phyloP scores from a whole-genome alignment of 805 yeast species.

The Yarrowia keelungensis region DNA sequence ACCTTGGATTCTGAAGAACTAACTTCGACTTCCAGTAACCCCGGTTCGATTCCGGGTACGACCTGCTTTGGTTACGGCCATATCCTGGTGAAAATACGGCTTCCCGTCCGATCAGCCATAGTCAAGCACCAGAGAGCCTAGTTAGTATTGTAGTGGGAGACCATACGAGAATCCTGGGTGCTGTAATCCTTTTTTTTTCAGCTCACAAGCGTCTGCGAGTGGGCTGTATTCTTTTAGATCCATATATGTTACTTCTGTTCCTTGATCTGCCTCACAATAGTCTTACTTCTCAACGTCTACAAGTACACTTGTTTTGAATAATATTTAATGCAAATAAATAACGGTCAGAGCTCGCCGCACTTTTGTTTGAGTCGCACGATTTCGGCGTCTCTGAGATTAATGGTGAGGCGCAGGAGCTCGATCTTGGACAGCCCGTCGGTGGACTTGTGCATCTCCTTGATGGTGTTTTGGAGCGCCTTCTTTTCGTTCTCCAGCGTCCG shows the following conservation, averaged over 20 bases:
- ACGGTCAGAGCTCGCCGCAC: slow-evolving; percentile 37
- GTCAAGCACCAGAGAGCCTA: slow-evolving; percentile 39
- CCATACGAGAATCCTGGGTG: slow-evolving; percentile 39
- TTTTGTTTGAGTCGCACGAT: slow-evolving; percentile 34
- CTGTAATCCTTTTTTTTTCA: slow-evolving; percentile 21
- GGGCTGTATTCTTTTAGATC: too few relatives aligned
- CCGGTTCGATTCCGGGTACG: slow-evolving; percentile 39
- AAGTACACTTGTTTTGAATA: background rate
- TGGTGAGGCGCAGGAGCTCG: slow-evolving; percentile 32
- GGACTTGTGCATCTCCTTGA: slow-evolving; percentile 34
- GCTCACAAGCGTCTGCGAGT: background rate
- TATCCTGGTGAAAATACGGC: slow-evolving; percentile 39
- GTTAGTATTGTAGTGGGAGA: slow-evolving; percentile 39
- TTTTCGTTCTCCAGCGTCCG: slow-evolving; percentile 32
- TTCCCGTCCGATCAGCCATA: slow-evolving; percentile 39
- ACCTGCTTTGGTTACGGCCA: slow-evolving; percentile 35
- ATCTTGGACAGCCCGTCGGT: slow-evolving; percentile 37
- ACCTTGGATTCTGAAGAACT: slow-evolving; percentile 36
- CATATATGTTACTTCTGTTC: too few relatives aligned
- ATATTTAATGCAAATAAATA: slow-evolving; percentile 32
- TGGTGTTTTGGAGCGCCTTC: slow-evolving; percentile 33
- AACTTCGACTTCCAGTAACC: slow-evolving; percentile 37
- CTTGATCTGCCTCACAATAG: too few relatives aligned
- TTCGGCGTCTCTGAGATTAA: slow-evolving; percentile 33
- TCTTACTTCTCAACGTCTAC: background rate